phyloP scores from a whole-genome alignment of 2,329 filamentous ascomycete species.

The Fusarium burgessii region DNA sequence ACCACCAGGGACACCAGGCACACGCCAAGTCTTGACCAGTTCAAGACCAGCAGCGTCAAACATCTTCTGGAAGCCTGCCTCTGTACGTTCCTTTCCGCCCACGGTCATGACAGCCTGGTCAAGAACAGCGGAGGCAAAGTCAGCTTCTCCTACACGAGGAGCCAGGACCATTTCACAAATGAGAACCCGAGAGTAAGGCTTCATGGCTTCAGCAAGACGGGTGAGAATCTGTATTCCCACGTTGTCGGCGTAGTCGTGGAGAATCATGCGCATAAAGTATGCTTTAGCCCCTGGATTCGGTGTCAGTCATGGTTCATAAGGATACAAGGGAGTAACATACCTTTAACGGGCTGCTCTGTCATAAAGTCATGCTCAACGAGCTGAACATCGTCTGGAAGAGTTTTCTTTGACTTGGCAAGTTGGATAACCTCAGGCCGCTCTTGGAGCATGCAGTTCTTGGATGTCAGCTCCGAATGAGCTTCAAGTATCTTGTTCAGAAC shows the following conservation, averaged over 20 bases:
- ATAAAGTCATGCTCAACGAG: conserved; percentile 49
- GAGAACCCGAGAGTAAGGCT: conserved; percentile 45
- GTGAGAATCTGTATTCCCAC: conserved; percentile 47
- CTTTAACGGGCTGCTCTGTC: conserved; percentile 48
- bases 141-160: conserved; percentile 45
- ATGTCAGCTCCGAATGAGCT: conserved; percentile 43
- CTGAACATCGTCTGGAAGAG: conserved; percentile 38
- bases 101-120: conserved; percentile 52
- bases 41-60: conserved; percentile 48
- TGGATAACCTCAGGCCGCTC: conserved; percentile 45
- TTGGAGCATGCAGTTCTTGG: conserved; percentile 45
- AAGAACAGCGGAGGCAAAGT: conserved; percentile 48
- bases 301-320: background rate
- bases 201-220: conserved; percentile 47
- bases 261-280: conserved; percentile 53
- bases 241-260: conserved; percentile 50
- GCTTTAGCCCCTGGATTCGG: conserved; percentile 47
- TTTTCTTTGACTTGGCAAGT: conserved; percentile 35
- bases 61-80: conserved; percentile 46
- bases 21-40: conserved; percentile 45
- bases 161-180: conserved; percentile 52
- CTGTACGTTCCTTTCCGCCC: conserved; percentile 51
- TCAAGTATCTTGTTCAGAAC: conserved; percentile 49
- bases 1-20: conserved; percentile 40
- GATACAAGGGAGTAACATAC: conserved; percentile 7